These are phyloP conservation scores for Nannochloropsis salina DNA, from an alignment of 108 stramenopile species.

Conservation along the genomic window DNA sequence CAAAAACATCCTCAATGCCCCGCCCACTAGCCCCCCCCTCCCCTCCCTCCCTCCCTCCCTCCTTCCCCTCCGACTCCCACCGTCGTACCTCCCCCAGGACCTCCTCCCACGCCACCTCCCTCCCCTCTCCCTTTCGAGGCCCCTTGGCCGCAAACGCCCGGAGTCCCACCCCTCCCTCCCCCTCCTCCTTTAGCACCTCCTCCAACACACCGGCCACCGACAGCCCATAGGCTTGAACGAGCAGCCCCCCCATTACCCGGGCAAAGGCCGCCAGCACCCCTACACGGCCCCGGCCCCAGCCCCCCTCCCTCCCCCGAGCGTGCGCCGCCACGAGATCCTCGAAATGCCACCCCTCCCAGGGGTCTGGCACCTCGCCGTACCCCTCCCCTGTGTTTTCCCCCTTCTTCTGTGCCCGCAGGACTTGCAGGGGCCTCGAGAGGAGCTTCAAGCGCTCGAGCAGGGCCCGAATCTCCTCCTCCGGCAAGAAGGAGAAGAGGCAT, in stretches of 20 bases:
- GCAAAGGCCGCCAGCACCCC: not conserved
- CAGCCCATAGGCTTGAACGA: not conserved
- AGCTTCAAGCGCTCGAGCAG: not conserved
- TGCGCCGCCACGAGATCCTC: not conserved
- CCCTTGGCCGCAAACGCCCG: not conserved
- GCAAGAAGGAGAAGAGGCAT: not conserved
- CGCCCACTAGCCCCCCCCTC: not conserved
- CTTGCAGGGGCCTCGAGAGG: not conserved
- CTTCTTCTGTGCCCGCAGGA: not conserved
- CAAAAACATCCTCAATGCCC: slow-evolving; percentile 26
- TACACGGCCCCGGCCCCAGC: not conserved
- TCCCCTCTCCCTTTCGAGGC: not conserved
- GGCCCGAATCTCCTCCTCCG: not conserved
- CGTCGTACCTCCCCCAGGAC: not conserved
- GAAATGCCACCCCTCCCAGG: not conserved
- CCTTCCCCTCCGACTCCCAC: not conserved
- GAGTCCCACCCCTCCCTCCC: not conserved
- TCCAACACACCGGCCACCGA: not conserved
- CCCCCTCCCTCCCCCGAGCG: not conserved
- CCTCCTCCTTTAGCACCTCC: not conserved
- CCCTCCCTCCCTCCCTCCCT: not conserved
- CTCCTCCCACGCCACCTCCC: not conserved
- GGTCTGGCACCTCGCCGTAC: not conserved
- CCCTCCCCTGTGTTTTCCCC: not conserved
- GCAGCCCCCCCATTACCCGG: not conserved